These are phyloP conservation scores for Trametes polyzona DNA, from an alignment of 1,284 basidiomycete species.

Conservation along the genomic window DNA sequence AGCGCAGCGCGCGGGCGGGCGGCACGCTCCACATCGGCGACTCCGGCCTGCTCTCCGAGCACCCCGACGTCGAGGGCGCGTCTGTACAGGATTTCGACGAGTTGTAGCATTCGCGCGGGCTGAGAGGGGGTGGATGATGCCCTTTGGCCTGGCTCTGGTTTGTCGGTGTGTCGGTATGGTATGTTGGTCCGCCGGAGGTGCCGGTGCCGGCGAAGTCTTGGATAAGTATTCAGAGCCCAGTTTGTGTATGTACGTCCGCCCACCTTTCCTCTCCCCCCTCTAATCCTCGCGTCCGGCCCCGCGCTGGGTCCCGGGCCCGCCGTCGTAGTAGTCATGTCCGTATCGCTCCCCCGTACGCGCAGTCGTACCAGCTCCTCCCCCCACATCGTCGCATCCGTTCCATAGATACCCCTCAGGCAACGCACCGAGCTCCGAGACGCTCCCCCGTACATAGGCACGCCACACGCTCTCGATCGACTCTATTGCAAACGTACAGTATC, in stretches of 20 bases:
- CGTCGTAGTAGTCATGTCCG: not conserved
- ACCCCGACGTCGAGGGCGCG: conserved; percentile 9
- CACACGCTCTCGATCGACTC: too few species aligned
- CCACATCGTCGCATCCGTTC: too few species aligned
- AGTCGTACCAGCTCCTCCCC: too few species aligned
- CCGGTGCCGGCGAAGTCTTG: not conserved
- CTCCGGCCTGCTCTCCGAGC: conserved; percentile 48
- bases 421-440: too few species aligned
- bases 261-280: not conserved
- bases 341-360: not conserved
- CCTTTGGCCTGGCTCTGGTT: too few species aligned
- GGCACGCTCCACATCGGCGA: conserved; percentile 65
- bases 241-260: conserved; percentile 3
- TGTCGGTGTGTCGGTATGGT: too few species aligned
- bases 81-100: not conserved
- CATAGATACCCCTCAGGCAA: too few species aligned
- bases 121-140: not conserved
- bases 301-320: too few species aligned
- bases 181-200: not conserved
- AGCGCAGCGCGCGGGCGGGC: conserved; percentile 64
- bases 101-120: not conserved
- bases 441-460: too few species aligned
- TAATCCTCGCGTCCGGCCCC: not conserved
- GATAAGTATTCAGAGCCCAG: conserved; percentile 25
- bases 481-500: too few species aligned